Percentiles rank a stretch among this genome's conserved stretches.
These are phyloP conservation scores for Neonectria faginata DNA, from an alignment of 2,329 filamentous ascomycete genomes.

Conservation along the genomic window DNA sequence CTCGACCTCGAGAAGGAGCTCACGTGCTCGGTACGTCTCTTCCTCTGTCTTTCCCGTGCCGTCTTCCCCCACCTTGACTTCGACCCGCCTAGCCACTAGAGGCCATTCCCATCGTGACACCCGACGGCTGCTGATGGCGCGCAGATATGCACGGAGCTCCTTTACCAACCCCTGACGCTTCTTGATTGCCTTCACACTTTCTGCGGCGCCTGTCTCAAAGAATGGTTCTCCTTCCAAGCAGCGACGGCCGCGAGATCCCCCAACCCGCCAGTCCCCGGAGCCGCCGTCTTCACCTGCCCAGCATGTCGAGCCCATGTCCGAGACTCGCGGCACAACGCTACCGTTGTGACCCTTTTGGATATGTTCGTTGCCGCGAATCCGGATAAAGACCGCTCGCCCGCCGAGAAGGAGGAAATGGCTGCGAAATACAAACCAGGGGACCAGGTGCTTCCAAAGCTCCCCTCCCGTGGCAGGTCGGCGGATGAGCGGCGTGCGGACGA, in stretches of 20 bases:
- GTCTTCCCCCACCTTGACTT: constrained; percentile 28
- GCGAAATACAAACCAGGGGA: constrained; percentile 85
- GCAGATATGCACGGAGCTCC: constrained; percentile 95
- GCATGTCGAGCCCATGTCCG: constrained; percentile 89
- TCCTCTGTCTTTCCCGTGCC: constrained; percentile 9
- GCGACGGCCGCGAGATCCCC: constrained; percentile 65
- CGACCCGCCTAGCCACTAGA: constrained; percentile 10
- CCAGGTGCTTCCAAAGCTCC: constrained; percentile 76
- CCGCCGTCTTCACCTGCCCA: constrained; percentile 83
- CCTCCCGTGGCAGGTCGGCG: constrained; percentile 61
- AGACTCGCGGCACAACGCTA: constrained; percentile 90
- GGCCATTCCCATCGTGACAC: constrained; percentile 20
- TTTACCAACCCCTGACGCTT: constrained; percentile 90
- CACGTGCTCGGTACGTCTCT: constrained; percentile 81
- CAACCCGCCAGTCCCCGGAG: constrained; percentile 60
- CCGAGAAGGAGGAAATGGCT: constrained; percentile 82
- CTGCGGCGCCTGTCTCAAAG: constrained; percentile 93
- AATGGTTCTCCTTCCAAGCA: constrained; percentile 92
- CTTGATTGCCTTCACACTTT: constrained; percentile 96
- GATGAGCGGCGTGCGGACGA: constrained; percentile 69
- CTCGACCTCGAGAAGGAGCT: constrained; percentile 92
- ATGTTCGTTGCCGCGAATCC: constrained; percentile 88
- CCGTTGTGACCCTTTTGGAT: constrained; percentile 88
- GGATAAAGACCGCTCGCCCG: constrained; percentile 73
- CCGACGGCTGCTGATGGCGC: constrained; percentile 33